Evolutionary conservation across 2,329 filamentous ascomycete genomes (phyloP).

Genomic region (Thelonectria rubi): DNA sequence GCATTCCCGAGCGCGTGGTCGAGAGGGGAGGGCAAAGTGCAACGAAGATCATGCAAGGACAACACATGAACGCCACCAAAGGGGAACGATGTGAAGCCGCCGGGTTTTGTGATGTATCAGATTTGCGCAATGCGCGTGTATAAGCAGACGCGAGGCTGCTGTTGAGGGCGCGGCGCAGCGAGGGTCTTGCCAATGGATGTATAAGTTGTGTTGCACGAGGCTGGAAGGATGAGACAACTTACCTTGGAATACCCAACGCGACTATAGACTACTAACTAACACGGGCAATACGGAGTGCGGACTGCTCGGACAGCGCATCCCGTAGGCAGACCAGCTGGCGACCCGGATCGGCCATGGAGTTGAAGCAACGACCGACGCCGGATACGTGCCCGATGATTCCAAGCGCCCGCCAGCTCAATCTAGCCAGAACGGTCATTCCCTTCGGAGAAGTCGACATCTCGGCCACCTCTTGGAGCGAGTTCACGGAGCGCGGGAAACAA

Average conservation of each 20-base stretch:
- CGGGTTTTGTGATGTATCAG: slow-evolving; percentile 24
- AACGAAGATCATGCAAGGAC: slow-evolving; percentile 24
- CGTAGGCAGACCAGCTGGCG: no score
- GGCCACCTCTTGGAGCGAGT: not conserved
- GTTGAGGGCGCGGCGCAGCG: not conserved
- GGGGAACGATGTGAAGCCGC: not conserved
- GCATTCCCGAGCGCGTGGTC: slow-evolving; percentile 6
- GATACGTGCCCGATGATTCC: not conserved
- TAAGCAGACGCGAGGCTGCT: slow-evolving; percentile 8
- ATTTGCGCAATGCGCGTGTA: not conserved
- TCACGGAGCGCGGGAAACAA: not conserved
- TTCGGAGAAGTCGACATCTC: not conserved
- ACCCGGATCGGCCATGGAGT: no score
- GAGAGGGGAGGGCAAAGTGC: slow-evolving; percentile 18
- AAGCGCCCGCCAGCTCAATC: not conserved
- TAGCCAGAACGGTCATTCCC: not conserved
- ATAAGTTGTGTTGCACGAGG: slow-evolving; percentile 2
- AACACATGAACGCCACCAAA: slow-evolving; percentile 20
- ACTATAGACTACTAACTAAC: no score
- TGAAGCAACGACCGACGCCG: not conserved
- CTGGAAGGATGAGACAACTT: slow-evolving; percentile 4
- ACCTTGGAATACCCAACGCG: no score
- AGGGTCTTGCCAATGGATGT: slow-evolving; percentile 8
- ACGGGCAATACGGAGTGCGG: no score
- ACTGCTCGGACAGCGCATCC: no score